phyloP scores from a whole-genome alignment of 1,139 yeast genomes.

The Yamadazyma atmosphaerica region DNA sequence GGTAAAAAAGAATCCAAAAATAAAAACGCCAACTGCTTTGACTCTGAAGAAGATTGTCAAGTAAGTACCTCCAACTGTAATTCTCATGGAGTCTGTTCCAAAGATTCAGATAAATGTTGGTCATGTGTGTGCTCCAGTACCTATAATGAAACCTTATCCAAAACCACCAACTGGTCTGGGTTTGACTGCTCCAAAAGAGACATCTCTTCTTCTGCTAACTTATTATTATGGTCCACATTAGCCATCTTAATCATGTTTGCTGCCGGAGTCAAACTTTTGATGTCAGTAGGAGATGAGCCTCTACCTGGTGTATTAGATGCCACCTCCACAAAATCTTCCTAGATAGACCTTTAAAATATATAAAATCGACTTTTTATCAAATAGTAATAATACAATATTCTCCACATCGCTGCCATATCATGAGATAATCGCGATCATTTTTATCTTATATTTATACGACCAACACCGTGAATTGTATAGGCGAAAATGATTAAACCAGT shows the following conservation, averaged over 20 bases:
- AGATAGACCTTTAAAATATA: too few relatives aligned
- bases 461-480: background rate
- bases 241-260: constrained; percentile 46
- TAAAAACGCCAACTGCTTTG: constrained; percentile 26
- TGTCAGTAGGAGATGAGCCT: constrained; percentile 55
- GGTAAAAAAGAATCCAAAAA: constrained; percentile 6
- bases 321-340: constrained; percentile 30
- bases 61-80: constrained; percentile 56
- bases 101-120: constrained; percentile 45
- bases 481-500: constrained; percentile 12
- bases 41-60: constrained; percentile 53
- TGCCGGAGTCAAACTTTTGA: constrained; percentile 56
- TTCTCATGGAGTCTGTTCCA: constrained; percentile 61
- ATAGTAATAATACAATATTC: too few relatives aligned
- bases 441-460: background rate
- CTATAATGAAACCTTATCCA: constrained; percentile 40
- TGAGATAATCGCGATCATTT: background rate
- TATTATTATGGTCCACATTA: constrained; percentile 65
- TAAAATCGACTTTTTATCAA: too few relatives aligned
- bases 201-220: constrained; percentile 60
- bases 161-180: constrained; percentile 70
- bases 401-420: too few relatives aligned
- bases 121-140: constrained; percentile 60
- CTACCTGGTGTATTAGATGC: constrained; percentile 71
- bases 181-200: constrained; percentile 65